These are phyloP conservation scores for Cladosporium sp. DNA, from an alignment of 2,329 filamentous ascomycete genomes.

Conservation along the genomic window DNA sequence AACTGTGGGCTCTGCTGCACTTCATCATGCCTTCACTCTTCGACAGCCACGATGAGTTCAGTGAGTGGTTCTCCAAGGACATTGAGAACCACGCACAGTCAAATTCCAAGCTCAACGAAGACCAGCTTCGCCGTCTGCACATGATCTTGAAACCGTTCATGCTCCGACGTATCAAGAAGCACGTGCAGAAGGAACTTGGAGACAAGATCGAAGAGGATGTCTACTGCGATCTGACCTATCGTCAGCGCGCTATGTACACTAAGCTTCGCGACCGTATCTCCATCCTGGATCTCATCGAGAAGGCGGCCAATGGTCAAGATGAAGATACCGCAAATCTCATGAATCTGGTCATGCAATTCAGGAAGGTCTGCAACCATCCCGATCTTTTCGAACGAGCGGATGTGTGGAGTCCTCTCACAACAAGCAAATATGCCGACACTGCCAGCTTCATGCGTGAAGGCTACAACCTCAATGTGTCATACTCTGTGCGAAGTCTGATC, in stretches of 20 bases:
- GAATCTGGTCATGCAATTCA: conserved; percentile 99
- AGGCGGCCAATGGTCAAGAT: conserved; percentile 89
- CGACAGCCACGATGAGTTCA: conserved; percentile 88
- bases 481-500: conserved; percentile 82
- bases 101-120: conserved; percentile 98
- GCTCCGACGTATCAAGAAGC: conserved; percentile 98
- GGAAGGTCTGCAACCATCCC: conserved; percentile 98
- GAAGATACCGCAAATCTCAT: conserved; percentile 93
- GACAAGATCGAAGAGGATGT: conserved; percentile 98
- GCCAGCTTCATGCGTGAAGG: conserved; percentile 93
- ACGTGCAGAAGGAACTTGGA: conserved; percentile 96
- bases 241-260: conserved; percentile 88
- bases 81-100: conserved; percentile 98
- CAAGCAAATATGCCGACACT: conserved; percentile 87
- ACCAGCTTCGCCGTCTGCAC: conserved; percentile 91
- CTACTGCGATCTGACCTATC: conserved; percentile 94
- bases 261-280: conserved; percentile 96
- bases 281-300: conserved; percentile 97
- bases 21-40: conserved; percentile 99
- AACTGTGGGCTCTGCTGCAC: conserved; percentile 93
- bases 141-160: conserved; percentile 99
- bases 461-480: conserved; percentile 70
- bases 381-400: conserved; percentile 95
- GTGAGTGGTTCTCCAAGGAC: conserved; percentile 90
- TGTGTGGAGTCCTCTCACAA: conserved; percentile 78